Base-by-base conservation (phyloP, 2,329 filamentous ascomycete genomes). In the Elsinoe ampelina region DNA sequence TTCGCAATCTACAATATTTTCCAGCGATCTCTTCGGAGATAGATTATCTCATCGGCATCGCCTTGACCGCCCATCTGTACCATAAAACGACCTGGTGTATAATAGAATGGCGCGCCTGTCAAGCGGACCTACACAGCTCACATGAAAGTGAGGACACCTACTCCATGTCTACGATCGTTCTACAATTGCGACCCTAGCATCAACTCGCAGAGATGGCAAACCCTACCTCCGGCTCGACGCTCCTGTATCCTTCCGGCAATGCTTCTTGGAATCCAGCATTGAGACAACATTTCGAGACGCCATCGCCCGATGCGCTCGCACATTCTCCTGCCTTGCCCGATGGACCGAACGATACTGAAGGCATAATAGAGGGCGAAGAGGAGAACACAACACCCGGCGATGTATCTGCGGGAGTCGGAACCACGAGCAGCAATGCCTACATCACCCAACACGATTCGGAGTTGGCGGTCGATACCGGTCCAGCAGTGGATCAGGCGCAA, bases 211-310 rank as follows among this genome's bases (percentile, higher is more conserved):
- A 56, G 15, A 48, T 48, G 41, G 54, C 22, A 4, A 35, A 32
- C 41, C 3, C 17, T 15, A 3, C 5, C 2, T 5, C 30, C 6
- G 19, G 11, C 20, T 13, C 38, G n/a, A 26, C 52, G 10, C 8
- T n/a, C 5, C 2, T 26, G 1, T 58, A 43, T 45, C 45, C 56
- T 19, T 22, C 35, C 11, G 56, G 56, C 48, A 54, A 32, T 56
- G 63, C 73, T 55, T 74, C 75, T 17, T 82, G 80, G 80, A 78
- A 82, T 71, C 79, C 80, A 43, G 79, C 80, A 17, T 67, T 79
- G 59, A 70, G 77, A 64, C 73, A 75, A 36, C 73, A 80, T 57
- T 62, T 59, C 48, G 61, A 66, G 15, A 19, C 48, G 1, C n/a
- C 30, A 19, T 22, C 45, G 12, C 13, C 20, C n/a, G 4, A 8